Percentiles rank a stretch among this genome's conserved stretches.
Evolutionary conservation across 73 alveolate species (phyloP).

Genomic region (Paramecium sexaurelia): DNA sequence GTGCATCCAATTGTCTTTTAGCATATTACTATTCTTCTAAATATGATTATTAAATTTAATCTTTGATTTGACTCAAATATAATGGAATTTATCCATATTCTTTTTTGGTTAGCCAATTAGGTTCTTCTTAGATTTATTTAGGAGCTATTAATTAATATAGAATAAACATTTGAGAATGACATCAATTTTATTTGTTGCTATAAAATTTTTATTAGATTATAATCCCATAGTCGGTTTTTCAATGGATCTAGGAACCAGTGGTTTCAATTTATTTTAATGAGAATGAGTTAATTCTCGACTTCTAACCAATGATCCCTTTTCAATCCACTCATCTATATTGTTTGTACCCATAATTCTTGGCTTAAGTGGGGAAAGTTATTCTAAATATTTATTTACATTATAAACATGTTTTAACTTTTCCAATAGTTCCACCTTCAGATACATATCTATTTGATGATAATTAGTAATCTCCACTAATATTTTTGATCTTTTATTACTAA

Average conservation of each 20-base stretch:
- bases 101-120: constrained; percentile 68
- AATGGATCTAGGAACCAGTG: constrained; percentile 65
- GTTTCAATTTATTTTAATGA: constrained; percentile 38
- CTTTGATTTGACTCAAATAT: constrained; percentile 70
- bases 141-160: constrained; percentile 67
- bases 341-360: constrained; percentile 25
- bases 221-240: constrained; percentile 78
- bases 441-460: not conserved
- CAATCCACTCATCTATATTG: constrained; percentile 30
- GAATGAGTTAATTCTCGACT: not conserved
- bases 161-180: constrained; percentile 46
- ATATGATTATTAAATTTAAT: constrained; percentile 71
- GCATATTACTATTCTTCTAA: constrained; percentile 73
- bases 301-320: constrained; percentile 34
- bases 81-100: constrained; percentile 78
- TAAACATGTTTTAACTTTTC: constrained; percentile 38
- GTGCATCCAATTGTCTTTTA: constrained; percentile 58
- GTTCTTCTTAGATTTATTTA: constrained; percentile 18
- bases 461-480: constrained; percentile 2
- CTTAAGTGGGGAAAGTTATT: constrained; percentile 5
- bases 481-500: not conserved
- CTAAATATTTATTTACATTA: not conserved
- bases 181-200: constrained; percentile 77
- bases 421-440: constrained; percentile 39
- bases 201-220: constrained; percentile 72